Conservation (phyloP, 441 rosid genomes). For the Jatropha podagrica region DNA sequence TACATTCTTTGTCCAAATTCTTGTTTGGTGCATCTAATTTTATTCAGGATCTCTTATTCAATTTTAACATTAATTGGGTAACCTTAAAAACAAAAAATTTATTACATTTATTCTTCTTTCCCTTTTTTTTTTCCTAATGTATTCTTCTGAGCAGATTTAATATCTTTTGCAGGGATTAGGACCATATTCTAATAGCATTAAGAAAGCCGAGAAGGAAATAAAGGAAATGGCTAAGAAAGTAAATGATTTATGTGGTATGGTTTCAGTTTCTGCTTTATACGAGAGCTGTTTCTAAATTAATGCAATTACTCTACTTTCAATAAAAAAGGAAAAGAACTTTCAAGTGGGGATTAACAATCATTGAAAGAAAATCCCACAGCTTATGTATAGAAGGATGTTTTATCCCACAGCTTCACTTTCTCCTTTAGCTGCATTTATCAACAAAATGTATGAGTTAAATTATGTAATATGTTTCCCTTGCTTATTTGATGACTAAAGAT, state of each 20-base stretch:
- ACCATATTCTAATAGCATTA: conserved; percentile 81
- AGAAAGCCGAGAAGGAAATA: conserved; percentile 90
- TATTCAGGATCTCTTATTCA: not conserved
- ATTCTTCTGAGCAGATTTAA: not conserved
- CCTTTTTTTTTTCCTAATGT: not conserved
- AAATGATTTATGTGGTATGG: conserved; percentile 81
- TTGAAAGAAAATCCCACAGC: too few species aligned
- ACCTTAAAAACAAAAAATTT: not conserved
- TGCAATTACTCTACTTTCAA: too few species aligned
- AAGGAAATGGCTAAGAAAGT: conserved; percentile 90
- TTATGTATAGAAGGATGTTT: too few species aligned
- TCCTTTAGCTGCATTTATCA: too few species aligned
- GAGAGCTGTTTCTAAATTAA: too few species aligned
- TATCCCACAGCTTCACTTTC: too few species aligned
- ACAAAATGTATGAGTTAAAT: too few species aligned
- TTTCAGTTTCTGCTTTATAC: not conserved
- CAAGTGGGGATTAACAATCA: too few species aligned
- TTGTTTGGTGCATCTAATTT: not conserved
- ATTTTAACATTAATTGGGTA: not conserved
- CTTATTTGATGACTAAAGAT: too few species aligned
- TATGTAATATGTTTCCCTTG: too few species aligned
- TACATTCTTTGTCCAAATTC: not conserved
- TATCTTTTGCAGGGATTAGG: conserved; percentile 67
- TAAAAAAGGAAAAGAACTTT: too few species aligned
- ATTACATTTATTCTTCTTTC: not conserved